Evolutionary conservation across 2,329 filamentous ascomycete species (phyloP).

Genomic region (Domatiomyces catenatus): DNA sequence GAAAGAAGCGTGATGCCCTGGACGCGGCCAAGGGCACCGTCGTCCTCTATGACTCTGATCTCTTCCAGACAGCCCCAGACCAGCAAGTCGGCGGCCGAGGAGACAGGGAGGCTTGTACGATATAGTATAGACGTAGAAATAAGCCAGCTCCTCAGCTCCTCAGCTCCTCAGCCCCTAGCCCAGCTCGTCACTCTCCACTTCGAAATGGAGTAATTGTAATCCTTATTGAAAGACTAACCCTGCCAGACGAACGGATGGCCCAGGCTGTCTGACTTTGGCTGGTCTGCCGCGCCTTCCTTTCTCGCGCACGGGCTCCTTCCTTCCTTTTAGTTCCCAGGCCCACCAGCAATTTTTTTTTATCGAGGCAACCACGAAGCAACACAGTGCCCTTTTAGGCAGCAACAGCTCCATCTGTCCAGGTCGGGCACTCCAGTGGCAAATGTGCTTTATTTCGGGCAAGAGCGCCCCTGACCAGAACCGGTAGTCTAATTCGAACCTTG

Average conservation of each 20-base stretch:
- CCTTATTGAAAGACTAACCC: neutral
- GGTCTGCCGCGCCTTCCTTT: neutral
- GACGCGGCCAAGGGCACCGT: constrained; percentile 30
- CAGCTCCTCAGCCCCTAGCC: no score
- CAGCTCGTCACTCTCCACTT: neutral
- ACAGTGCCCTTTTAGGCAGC: neutral
- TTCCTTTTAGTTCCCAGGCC: neutral
- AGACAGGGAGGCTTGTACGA: neutral
- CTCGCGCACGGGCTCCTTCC: neutral
- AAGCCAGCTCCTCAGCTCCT: no score
- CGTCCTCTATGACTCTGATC: constrained; percentile 12
- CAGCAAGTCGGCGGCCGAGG: neutral
- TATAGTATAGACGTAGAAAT: neutral
- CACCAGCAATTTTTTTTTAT: neutral
- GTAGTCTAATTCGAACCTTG: neutral
- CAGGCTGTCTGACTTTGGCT: neutral
- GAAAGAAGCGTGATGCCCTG: constrained; percentile 38
- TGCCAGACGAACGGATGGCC: neutral
- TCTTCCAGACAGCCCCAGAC: neutral
- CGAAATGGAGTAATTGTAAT: neutral
- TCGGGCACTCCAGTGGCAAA: neutral
- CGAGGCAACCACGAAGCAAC: neutral
- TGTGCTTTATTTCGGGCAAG: neutral
- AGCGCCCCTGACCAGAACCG: neutral
- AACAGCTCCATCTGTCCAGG: neutral